These are phyloP conservation scores for Mycotypha africana DNA, from an alignment of 371 early-diverging fungal genomes.

Conservation along the genomic window DNA sequence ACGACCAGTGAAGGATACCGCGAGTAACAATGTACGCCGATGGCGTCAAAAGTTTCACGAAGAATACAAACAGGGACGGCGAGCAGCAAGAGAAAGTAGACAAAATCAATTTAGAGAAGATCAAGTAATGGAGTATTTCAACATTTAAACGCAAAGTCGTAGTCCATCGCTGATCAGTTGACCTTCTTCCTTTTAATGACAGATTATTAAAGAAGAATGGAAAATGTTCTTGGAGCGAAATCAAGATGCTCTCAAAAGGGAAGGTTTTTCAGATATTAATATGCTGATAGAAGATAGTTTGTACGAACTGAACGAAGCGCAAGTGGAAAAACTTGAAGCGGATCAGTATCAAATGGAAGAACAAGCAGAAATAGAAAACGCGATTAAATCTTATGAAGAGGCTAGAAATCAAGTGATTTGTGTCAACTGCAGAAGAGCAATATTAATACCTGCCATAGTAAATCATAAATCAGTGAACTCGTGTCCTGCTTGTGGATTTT, in stretches of 20 bases:
- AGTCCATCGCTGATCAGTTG: too few relatives aligned
- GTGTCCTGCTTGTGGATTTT: constrained; percentile 16
- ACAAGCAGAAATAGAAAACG: not conserved
- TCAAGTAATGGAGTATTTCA: too few relatives aligned
- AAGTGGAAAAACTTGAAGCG: too few relatives aligned
- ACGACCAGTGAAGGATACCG: constrained; percentile 3
- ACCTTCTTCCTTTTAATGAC: not conserved
- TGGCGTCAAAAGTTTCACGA: too few relatives aligned
- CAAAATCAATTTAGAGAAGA: too few relatives aligned
- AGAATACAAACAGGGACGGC: too few relatives aligned
- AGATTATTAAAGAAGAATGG: constrained; percentile 7
- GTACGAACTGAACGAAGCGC: not conserved
- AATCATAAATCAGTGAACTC: not conserved
- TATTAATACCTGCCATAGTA: not conserved
- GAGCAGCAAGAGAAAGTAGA: too few relatives aligned
- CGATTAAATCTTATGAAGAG: constrained; percentile 1
- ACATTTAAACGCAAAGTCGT: too few relatives aligned
- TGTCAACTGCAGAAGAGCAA: constrained; percentile 7
- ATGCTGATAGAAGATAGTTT: constrained; percentile 13
- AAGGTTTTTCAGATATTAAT: constrained; percentile 14
- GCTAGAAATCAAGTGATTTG: constrained; percentile 1
- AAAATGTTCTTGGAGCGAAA: constrained; percentile 5
- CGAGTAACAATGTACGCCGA: too few relatives aligned
- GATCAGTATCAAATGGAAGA: constrained; percentile 1
- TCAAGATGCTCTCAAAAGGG: constrained; percentile 10